Percentiles rank a stretch among this genome's conserved stretches.
Evolutionary conservation across 139 green algal species (phyloP).

Genomic region (Micractinium sp.): DNA sequence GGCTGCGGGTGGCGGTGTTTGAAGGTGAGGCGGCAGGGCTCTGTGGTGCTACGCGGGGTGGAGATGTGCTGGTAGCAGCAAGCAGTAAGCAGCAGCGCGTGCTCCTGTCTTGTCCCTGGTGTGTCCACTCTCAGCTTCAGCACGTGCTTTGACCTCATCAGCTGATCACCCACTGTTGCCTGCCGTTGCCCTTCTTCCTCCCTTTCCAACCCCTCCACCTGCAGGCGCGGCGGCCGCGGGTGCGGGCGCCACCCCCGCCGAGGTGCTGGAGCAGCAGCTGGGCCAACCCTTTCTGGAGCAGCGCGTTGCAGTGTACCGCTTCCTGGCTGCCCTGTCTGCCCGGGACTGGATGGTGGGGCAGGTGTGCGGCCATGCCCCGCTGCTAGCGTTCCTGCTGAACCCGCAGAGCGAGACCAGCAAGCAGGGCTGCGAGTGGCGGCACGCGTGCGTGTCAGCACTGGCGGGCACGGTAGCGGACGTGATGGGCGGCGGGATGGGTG

Average conservation of each 20-base stretch:
- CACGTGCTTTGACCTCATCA: too few species aligned
- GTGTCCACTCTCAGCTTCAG: too few species aligned
- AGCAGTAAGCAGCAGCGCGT: too few species aligned
- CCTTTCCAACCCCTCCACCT: background rate
- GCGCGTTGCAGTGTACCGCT: conserved; percentile 28
- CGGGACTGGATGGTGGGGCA: conserved; percentile 24
- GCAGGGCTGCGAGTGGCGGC: conserved; percentile 38
- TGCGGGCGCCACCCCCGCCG: conserved; percentile 7
- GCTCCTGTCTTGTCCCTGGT: background rate
- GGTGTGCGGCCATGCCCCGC: conserved; percentile 4
- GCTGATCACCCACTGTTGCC: background rate
- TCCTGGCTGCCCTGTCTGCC: conserved; percentile 5
- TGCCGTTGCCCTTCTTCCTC: background rate
- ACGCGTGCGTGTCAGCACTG: conserved; percentile 13
- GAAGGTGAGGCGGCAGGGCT: background rate
- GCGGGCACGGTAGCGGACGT: conserved; percentile 3
- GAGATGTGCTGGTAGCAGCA: too few species aligned
- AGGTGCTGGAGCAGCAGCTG: conserved; percentile 1
- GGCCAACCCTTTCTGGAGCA: conserved; percentile 28
- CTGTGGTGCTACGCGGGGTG: background rate
- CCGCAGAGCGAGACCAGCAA: conserved; percentile 6
- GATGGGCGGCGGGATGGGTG: conserved; percentile 3
- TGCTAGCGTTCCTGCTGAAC: conserved; percentile 18
- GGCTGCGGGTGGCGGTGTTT: conserved; percentile 33
- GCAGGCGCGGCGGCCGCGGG: conserved; percentile 6